Evolutionary conservation across 805 yeast species (phyloP).

Genomic region (Wickerhamiella occidentalis): DNA sequence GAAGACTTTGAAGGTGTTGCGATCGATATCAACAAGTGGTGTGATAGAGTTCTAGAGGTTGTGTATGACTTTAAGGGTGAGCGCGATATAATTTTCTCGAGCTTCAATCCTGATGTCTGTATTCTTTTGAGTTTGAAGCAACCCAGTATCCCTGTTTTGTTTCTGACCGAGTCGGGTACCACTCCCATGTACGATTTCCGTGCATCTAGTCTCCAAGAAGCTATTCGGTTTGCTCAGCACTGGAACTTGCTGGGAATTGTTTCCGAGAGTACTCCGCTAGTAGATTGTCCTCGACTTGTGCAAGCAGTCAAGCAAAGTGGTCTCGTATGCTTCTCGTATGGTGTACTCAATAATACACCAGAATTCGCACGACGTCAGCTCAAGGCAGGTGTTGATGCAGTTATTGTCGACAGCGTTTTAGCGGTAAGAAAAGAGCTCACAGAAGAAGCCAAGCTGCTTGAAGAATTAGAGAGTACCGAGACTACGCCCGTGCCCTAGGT

Average conservation of each 20-base stretch:
- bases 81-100: conserved; percentile 78
- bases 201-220: conserved; percentile 79
- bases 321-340: conserved; percentile 86
- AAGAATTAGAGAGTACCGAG: background rate
- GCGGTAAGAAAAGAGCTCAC: conserved; percentile 76
- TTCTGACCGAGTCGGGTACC: conserved; percentile 82
- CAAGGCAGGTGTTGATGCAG: conserved; percentile 95
- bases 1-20: conserved; percentile 82
- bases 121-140: conserved; percentile 76
- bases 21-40: conserved; percentile 73
- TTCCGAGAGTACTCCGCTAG: conserved; percentile 72
- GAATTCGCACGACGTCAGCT: conserved; percentile 72
- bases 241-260: conserved; percentile 92
- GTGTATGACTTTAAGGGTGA: conserved; percentile 71
- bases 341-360: conserved; percentile 72
- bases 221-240: conserved; percentile 75
- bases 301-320: conserved; percentile 86
- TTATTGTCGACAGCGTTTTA: conserved; percentile 88
- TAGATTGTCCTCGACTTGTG: conserved; percentile 81
- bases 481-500: background rate
- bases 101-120: conserved; percentile 92
- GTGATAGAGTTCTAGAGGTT: conserved; percentile 68
- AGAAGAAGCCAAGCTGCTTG: background rate
- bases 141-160: conserved; percentile 84
- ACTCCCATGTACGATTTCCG: conserved; percentile 77